Evolutionary conservation across 371 early-diverging fungal species (phyloP).

Genomic region (Mortierella sp.): DNA sequence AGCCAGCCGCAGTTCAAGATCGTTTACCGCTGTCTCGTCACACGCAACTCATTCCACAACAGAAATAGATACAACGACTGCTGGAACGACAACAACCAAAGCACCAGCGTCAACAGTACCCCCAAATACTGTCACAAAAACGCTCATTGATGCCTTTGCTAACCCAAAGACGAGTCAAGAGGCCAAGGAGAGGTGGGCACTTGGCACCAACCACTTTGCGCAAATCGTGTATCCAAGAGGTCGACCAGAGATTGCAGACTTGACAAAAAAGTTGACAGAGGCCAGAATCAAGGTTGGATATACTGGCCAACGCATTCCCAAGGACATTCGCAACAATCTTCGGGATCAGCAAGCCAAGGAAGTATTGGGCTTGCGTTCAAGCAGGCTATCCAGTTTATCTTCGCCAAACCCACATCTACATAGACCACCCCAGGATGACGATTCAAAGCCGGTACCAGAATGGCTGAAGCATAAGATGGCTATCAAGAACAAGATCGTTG

Average conservation of each 20-base stretch:
- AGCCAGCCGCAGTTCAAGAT: not conserved
- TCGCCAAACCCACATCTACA: slow-evolving; percentile 32
- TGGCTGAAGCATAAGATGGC: slow-evolving; percentile 42
- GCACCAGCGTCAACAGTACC: not conserved
- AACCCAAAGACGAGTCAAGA: not conserved
- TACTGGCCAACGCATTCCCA: not conserved
- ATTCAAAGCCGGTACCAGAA: slow-evolving; percentile 1
- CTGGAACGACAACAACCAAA: not conserved
- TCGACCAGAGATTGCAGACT: slow-evolving; percentile 17
- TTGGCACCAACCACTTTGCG: slow-evolving; percentile 3
- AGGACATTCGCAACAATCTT: not conserved
- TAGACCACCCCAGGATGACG: not conserved
- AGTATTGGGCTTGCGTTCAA: not conserved
- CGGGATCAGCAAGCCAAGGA: not conserved
- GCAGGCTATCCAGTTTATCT: not conserved
- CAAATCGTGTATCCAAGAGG: slow-evolving; percentile 28
- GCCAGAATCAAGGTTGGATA: slow-evolving; percentile 18
- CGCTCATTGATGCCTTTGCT: too few species aligned
- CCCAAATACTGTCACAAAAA: not conserved
- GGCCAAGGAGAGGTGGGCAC: slow-evolving; percentile 31
- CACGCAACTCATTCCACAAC: not conserved
- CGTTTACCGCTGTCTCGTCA: not conserved
- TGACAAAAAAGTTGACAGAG: slow-evolving; percentile 2
- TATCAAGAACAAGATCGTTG: slow-evolving; percentile 30
- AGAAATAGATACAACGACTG: not conserved